phyloP scores from a whole-genome alignment of 305 asterid genomes.

The Euphrasia arctica region DNA sequence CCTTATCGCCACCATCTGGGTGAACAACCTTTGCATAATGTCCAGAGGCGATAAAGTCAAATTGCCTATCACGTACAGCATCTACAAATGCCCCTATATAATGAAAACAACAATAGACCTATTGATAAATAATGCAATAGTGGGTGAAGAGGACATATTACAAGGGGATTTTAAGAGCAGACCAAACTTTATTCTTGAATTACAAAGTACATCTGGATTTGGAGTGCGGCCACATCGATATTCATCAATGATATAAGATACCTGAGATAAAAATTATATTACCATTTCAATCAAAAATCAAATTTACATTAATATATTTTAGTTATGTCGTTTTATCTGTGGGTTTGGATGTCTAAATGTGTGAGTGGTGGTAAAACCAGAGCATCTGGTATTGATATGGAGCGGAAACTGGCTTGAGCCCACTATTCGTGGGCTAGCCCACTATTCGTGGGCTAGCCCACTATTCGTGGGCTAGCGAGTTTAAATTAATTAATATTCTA shows the following conservation, averaged over 20 bases:
- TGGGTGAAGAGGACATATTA: slow-evolving; percentile 9
- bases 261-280: slow-evolving; percentile 42
- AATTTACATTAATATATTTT: background rate
- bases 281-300: background rate
- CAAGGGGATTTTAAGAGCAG: slow-evolving; percentile 25
- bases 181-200: slow-evolving; percentile 95
- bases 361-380: background rate
- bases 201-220: slow-evolving; percentile 95
- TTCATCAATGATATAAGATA: slow-evolving; percentile 76
- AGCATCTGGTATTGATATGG: background rate
- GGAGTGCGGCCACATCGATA: slow-evolving; percentile 90
- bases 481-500: no score
- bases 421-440: no score
- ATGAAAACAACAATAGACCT: slow-evolving; percentile 14
- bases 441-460: no score
- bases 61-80: slow-evolving; percentile 56
- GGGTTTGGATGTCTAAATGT: slow-evolving; percentile 5
- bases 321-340: background rate
- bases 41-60: slow-evolving; percentile 91
- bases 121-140: slow-evolving; percentile 22
- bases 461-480: no score
- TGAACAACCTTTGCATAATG: slow-evolving; percentile 91
- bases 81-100: slow-evolving; percentile 78
- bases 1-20: slow-evolving; percentile 36
- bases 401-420: no score